A percentile compares a stretch with the other conserved stretches of the same genome.
Evolutionary conservation across 78 protist species (phyloP).

Genomic region (Dictyostelium firmibasis): DNA sequence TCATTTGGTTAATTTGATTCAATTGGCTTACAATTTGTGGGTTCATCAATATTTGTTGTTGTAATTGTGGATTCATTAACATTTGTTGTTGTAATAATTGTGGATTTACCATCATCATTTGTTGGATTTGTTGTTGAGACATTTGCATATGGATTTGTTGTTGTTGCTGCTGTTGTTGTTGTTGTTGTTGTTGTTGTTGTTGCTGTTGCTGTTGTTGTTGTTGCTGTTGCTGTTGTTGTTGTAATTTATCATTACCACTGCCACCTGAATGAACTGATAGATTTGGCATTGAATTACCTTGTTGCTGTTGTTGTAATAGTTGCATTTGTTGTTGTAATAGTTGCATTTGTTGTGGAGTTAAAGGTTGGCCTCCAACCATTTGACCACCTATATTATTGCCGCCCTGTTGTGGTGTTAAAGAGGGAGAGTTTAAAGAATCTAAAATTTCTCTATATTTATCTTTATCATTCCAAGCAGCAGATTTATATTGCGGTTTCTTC

Average conservation of each 20-base stretch:
- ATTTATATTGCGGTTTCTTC: constrained; percentile 52
- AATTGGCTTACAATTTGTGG: neutral
- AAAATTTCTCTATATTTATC: constrained; percentile 49
- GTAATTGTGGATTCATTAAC: neutral
- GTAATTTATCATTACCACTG: neutral
- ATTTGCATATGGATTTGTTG: neutral
- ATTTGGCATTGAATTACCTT: neutral
- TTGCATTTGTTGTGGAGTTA: neutral
- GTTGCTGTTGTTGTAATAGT: neutral
- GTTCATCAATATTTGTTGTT: neutral
- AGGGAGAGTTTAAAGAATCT: constrained; percentile 17
- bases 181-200: neutral
- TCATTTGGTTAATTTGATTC: constrained; percentile 30
- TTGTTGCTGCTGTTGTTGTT: constrained; percentile 27
- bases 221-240: constrained; percentile 13
- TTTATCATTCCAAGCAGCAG: constrained; percentile 65
- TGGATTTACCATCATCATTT: constrained; percentile 12
- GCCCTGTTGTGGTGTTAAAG: constrained; percentile 10
- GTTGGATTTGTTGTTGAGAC: constrained; percentile 21
- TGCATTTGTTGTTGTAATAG: neutral
- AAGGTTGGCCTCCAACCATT: neutral
- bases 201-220: neutral
- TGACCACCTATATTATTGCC: neutral
- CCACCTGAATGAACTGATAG: constrained; percentile 9
- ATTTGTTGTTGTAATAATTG: constrained; percentile 18